A percentile compares a stretch with the other conserved stretches of the same genome.
phyloP scores from a whole-genome alignment of 1,284 basidiomycete species.

The Pseudozyma tsukubaensis region DNA sequence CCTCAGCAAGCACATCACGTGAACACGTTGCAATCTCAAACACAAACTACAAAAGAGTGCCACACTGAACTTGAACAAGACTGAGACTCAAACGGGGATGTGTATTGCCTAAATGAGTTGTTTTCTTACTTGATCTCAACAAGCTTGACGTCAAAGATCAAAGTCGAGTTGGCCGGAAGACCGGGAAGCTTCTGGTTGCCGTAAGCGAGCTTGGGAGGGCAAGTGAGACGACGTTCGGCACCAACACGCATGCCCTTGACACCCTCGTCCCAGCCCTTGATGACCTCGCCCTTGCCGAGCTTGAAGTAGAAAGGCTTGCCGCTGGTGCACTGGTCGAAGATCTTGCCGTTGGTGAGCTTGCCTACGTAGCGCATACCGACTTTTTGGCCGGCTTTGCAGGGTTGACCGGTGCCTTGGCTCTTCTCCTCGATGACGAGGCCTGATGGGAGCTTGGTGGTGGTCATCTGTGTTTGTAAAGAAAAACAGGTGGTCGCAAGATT shows the following conservation, averaged over 20 bases:
- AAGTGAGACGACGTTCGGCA: constrained; percentile 84
- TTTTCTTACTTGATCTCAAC: constrained; percentile 61
- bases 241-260: constrained; percentile 91
- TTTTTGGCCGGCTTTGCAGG: constrained; percentile 85
- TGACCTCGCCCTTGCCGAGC: constrained; percentile 89
- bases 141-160: constrained; percentile 74
- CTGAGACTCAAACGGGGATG: not conserved
- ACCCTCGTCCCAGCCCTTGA: constrained; percentile 90
- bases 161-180: constrained; percentile 72
- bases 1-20: not conserved
- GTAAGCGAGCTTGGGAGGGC: constrained; percentile 75
- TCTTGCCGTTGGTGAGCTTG: constrained; percentile 84
- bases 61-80: not conserved
- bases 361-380: constrained; percentile 90
- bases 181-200: constrained; percentile 72
- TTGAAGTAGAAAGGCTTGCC: constrained; percentile 89
- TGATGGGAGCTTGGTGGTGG: constrained; percentile 74
- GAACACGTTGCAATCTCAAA: not conserved
- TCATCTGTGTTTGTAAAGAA: constrained; percentile 8
- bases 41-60: not conserved
- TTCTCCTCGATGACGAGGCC: constrained; percentile 84
- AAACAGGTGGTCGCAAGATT: not conserved
- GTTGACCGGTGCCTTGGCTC: constrained; percentile 82
- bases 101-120: not conserved
- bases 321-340: constrained; percentile 88